These are phyloP conservation scores for Truncatella angustata DNA, from an alignment of 2,329 filamentous ascomycete species.

Conservation along the genomic window DNA sequence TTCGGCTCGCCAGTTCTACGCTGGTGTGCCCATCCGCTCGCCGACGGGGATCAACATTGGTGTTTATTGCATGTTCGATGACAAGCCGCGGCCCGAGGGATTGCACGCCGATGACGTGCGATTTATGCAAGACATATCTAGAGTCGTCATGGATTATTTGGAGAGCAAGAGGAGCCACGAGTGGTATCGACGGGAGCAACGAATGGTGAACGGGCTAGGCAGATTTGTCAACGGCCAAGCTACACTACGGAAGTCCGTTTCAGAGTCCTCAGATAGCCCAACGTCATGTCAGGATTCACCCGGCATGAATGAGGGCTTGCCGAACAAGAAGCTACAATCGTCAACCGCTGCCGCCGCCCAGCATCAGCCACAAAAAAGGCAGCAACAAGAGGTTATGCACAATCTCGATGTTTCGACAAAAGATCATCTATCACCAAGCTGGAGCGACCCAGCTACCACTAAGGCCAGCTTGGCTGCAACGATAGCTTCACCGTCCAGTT, in stretches of 20 bases:
- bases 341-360: too few relatives aligned
- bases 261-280: background rate
- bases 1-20: conserved; percentile 19
- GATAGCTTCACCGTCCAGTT: too few relatives aligned
- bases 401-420: too few relatives aligned
- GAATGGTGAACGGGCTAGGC: conserved; percentile 21
- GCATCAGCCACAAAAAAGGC: too few relatives aligned
- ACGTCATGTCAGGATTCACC: background rate
- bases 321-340: conserved; percentile 16
- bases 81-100: conserved; percentile 6
- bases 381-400: too few relatives aligned
- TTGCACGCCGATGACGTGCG: conserved; percentile 2
- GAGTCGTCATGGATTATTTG: conserved; percentile 16
- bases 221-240: conserved; percentile 20
- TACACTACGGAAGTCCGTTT: conserved; percentile 18
- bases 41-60: conserved; percentile 17
- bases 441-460: too few relatives aligned
- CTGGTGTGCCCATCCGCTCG: conserved; percentile 15
- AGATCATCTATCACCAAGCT: too few relatives aligned
- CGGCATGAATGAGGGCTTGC: conserved; percentile 15
- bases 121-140: conserved; percentile 17
- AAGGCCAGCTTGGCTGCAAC: too few relatives aligned
- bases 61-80: conserved; percentile 14
- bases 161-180: conserved; percentile 12
- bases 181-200: conserved; percentile 14